These are phyloP conservation scores for Diaporthe ampelina DNA, from an alignment of 2,329 filamentous ascomycete species.

Conservation along the genomic window DNA sequence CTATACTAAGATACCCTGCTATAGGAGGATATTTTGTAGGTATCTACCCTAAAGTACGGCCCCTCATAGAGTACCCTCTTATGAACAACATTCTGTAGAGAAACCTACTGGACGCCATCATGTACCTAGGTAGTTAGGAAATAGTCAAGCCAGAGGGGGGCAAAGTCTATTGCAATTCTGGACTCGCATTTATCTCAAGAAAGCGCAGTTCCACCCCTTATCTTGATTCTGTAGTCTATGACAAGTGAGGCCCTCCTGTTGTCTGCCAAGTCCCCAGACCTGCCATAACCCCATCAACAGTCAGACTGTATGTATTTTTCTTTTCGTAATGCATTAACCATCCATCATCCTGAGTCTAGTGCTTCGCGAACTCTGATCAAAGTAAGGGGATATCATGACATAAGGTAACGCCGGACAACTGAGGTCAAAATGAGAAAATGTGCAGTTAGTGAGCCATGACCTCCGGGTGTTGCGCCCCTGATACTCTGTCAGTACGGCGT, in stretches of 20 bases:
- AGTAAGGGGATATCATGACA: conserved; percentile 43
- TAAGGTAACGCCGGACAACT: conserved; percentile 41
- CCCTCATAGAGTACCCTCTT: no score
- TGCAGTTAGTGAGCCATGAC: conserved; percentile 40
- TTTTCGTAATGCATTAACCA: conserved; percentile 37
- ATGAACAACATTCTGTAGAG: no score
- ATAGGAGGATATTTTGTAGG: no score
- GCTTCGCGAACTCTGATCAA: conserved; percentile 34
- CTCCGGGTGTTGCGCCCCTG: conserved; percentile 36
- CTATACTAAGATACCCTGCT: no score
- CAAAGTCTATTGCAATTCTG: conserved; percentile 6
- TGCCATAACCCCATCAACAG: conserved; percentile 11
- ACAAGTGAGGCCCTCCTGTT: conserved; percentile 11
- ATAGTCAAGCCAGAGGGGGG: not conserved
- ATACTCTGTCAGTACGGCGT: conserved; percentile 13
- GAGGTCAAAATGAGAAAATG: conserved; percentile 31
- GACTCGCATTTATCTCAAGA: not conserved
- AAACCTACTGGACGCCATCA: no score
- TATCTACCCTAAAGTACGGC: no score
- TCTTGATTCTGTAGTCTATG: conserved; percentile 20
- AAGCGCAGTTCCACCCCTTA: not conserved
- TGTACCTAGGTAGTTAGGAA: no score
- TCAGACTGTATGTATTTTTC: conserved; percentile 29
- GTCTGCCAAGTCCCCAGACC: conserved; percentile 14
- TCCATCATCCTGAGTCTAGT: conserved; percentile 38